phyloP scores from a whole-genome alignment of 176 grass and related monocot species.

The Bolboschoenus planiculmis region DNA sequence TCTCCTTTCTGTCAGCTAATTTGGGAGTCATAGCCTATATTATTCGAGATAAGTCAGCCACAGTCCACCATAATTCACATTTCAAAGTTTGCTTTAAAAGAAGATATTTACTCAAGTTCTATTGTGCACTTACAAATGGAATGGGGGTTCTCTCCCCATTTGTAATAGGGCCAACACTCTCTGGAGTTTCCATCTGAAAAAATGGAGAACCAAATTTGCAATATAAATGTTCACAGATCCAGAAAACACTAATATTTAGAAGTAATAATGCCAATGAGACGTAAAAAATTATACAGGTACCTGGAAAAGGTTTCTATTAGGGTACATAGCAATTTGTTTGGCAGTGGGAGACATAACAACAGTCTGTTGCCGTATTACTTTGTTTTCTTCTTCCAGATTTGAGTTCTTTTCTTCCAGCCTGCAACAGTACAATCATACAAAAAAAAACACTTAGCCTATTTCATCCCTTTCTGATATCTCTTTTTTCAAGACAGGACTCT shows the following conservation, averaged over 20 bases:
- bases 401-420: slow-evolving; percentile 92
- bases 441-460: background rate
- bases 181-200: slow-evolving; percentile 55
- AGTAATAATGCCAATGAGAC: slow-evolving; percentile 37
- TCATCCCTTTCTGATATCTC: background rate
- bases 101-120: background rate
- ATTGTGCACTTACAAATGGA: slow-evolving; percentile 52
- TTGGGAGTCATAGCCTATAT: slow-evolving; percentile 58
- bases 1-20: slow-evolving; percentile 52
- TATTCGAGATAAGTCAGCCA: slow-evolving; percentile 33
- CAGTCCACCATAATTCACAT: slow-evolving; percentile 12
- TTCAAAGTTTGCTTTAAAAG: background rate
- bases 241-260: slow-evolving; percentile 18
- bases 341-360: slow-evolving; percentile 89
- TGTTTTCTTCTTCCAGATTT: slow-evolving; percentile 89
- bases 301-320: slow-evolving; percentile 43
- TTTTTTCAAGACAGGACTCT: slow-evolving; percentile 1
- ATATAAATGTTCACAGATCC: slow-evolving; percentile 20
- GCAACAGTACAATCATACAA: background rate
- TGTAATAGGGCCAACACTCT: slow-evolving; percentile 38
- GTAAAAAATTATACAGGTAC: slow-evolving; percentile 8
- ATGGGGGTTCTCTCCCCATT: slow-evolving; percentile 58
- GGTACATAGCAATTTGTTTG: slow-evolving; percentile 62
- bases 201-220: slow-evolving; percentile 24
- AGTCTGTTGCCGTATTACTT: slow-evolving; percentile 95